Base-by-base conservation (phyloP, 225 moss, liverwort and hornwort species). In the Bryoerythrophyllum caledonicum region DNA sequence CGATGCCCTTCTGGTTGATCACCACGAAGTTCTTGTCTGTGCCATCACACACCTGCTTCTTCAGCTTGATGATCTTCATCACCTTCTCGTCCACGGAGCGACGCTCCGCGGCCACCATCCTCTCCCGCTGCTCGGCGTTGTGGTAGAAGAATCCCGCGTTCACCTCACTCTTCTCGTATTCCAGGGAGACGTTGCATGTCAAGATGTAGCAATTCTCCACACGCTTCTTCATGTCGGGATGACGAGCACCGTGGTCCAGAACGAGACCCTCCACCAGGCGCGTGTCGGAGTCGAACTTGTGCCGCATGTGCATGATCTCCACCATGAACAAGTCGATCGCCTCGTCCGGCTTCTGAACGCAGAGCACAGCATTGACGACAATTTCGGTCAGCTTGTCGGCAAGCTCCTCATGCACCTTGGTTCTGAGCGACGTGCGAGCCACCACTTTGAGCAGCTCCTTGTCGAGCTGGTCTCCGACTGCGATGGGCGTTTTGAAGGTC, bases 271-370 rank as follows among this genome's bases (percentile, higher is more conserved):
- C 93, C 24, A 99, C 89, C 57, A 99, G 73, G 35, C 91, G 90
- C 43, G 97, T 99, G 46, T 94, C 97, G 11, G 90, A 82, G 72
- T 99, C 97, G 82, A 99, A 94, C 88, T 90, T 99, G 73, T 99
- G 97, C 62, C 91, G 87, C 97, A 99, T 99, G 70, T 99, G 92
- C 94, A 97, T 97, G 77, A 94, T 91, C 82, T 97, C 97, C 72
- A 97, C 97, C 97, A 94, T 99, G 75, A 94, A 94, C 70, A 99
- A 77, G 67, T 99, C 97, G 27, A 99, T 91, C 9, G 94, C 83
- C 79, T 99, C 87, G 10, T 82, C 86, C 21, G 97, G 93, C 25
- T 82, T 88, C 84, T 91, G 83, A 70, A 99, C 90, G 73, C 97
- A 99, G 26, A 97, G 79, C 70, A 99, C 94, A 49, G 97, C 91